Evolutionary conservation across 2,329 filamentous ascomycete genomes (phyloP).

Genomic region (Fusarium subglutinans): DNA sequence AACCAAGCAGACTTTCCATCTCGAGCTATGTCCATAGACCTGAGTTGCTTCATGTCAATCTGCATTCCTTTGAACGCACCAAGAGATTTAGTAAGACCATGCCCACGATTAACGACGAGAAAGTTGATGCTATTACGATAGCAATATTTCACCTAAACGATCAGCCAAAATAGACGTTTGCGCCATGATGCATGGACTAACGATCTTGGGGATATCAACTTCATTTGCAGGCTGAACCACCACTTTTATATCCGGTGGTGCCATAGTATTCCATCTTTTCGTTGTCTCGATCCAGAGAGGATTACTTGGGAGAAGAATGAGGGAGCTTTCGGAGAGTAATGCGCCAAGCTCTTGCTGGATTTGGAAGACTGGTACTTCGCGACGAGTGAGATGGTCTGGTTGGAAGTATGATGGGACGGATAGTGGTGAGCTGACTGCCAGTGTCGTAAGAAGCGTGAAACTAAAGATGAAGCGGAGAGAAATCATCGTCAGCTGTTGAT

Average conservation of each 20-base stretch:
- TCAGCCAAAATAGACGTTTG: background rate
- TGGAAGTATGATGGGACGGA: background rate
- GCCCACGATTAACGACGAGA: background rate
- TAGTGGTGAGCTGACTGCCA: background rate
- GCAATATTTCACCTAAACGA: background rate
- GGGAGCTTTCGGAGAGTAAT: background rate
- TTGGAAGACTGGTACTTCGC: background rate
- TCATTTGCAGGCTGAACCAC: background rate
- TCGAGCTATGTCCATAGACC: background rate
- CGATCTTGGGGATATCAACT: background rate
- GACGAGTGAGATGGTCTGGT: background rate
- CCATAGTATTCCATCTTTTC: background rate
- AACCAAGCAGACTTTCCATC: background rate
- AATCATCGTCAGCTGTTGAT: rapidly evolving
- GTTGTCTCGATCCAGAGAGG: background rate
- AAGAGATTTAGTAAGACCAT: background rate
- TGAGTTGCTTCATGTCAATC: background rate
- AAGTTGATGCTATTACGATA: background rate
- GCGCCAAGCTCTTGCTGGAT: background rate
- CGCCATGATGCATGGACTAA: rapidly evolving
- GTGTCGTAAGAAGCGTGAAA: rapidly evolving
- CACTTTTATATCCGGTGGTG: background rate
- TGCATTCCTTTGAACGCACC: background rate
- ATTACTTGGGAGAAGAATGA: background rate
- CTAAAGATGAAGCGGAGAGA: background rate